phyloP scores from a whole-genome alignment of 352 stramenopile species.

The Thraustochytrium sp. region DNA sequence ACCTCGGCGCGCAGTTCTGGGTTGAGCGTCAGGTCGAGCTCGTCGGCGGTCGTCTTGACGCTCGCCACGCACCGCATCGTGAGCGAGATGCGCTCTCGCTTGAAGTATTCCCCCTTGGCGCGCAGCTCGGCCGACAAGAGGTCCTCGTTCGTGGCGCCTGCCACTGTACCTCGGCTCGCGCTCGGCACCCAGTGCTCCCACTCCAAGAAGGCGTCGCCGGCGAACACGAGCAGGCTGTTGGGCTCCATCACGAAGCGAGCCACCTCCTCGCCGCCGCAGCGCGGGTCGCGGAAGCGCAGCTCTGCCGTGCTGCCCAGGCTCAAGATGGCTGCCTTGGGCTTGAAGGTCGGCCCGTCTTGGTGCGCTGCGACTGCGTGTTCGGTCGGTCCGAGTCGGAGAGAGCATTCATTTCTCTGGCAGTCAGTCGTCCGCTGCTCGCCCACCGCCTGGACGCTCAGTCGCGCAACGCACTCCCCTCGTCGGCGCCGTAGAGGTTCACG shows the following conservation, averaged over 20 bases:
- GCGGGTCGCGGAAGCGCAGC: not conserved
- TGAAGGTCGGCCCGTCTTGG: not conserved
- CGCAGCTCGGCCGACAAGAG: not conserved
- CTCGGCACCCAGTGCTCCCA: not conserved
- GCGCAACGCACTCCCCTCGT: not conserved
- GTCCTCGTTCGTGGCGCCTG: not conserved
- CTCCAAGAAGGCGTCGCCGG: not conserved
- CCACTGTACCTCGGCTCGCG: not conserved
- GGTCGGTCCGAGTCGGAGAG: not conserved
- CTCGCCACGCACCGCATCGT: not conserved
- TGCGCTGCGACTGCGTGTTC: not conserved
- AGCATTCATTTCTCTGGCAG: not conserved
- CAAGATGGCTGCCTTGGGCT: not conserved
- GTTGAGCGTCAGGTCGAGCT: not conserved
- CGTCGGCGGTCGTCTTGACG: not conserved
- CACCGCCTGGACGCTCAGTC: not conserved
- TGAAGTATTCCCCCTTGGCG: not conserved
- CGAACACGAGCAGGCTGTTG: not conserved
- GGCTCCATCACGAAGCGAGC: not conserved
- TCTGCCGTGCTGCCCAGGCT: not conserved
- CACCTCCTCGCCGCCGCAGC: not conserved
- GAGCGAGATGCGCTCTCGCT: not conserved
- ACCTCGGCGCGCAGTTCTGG: not conserved
- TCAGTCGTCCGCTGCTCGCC: not conserved
- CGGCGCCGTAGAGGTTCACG: not conserved